Evolutionary conservation across 805 yeast genomes (phyloP).

Genomic region (Vanderwaltozyma tropicalis): DNA sequence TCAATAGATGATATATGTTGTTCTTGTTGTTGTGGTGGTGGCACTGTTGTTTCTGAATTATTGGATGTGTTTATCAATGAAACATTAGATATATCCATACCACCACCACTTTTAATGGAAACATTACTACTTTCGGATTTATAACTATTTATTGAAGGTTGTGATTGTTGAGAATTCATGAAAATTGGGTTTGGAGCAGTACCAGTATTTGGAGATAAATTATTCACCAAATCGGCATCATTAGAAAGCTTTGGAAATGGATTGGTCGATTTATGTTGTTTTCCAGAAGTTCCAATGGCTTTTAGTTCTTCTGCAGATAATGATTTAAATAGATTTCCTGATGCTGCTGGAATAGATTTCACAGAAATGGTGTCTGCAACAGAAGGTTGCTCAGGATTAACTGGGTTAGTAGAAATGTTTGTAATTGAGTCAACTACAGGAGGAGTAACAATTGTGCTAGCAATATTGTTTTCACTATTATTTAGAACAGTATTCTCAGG

Average conservation of each 20-base stretch:
- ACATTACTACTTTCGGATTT: neutral
- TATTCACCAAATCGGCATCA: neutral
- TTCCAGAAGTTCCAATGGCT: slow-evolving; percentile 2
- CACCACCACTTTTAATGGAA: neutral
- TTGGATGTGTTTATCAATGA: too few relatives aligned
- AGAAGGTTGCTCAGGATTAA: neutral
- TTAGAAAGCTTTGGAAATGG: slow-evolving; percentile 25
- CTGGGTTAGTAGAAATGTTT: neutral
- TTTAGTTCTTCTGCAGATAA: slow-evolving; percentile 1
- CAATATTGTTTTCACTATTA: neutral
- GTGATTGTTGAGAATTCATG: too few relatives aligned
- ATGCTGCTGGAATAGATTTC: neutral
- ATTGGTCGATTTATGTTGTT: slow-evolving; percentile 25
- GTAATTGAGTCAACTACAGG: neutral
- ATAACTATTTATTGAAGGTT: too few relatives aligned
- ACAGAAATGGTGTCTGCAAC: too few relatives aligned
- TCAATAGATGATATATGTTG: too few relatives aligned
- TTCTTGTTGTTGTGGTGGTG: too few relatives aligned
- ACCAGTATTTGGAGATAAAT: neutral
- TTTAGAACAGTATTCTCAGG: neutral
- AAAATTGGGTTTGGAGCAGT: neutral
- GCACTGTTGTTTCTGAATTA: too few relatives aligned
- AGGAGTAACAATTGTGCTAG: neutral
- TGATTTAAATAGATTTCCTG: neutral
- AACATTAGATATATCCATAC: too few relatives aligned